Evolutionary conservation across 305 asterid genomes (phyloP), one percentile per base, ranked within the genome.

Genomic region (Fraxinus nigra): DNA sequence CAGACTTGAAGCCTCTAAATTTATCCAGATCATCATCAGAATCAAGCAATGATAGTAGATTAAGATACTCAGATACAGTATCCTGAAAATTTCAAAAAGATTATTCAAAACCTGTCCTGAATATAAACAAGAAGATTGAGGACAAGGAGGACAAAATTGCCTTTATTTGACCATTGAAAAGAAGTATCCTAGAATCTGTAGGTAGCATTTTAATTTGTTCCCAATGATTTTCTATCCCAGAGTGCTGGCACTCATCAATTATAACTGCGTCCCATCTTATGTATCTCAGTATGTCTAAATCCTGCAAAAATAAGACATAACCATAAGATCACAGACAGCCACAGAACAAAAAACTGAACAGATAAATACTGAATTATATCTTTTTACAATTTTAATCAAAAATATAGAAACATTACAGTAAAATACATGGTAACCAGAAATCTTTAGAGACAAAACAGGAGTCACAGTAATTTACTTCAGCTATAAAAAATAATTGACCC

Each of bases 261-360:
- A 92, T 81, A 82, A 92, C 75, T 74, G 89, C 87, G 85, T 91
- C 90, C 94, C 96, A 93, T 73, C 77, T 86, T 85, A 90, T 82
- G 85, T 82, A 40, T 61, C 76, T 86, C 72, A 93, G 73, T 65
- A 84, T 75, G 76, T 89, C 89, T 37, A 87, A 75, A 87, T 92
- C 97, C 97, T 93, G 89, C 86, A 92, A 78, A 76, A 46, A 34
- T 70, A 81, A 51, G 59, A 73, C 67, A 76, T 75, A 80, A 75
- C 20, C 35, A 67, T 67, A 67, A 28, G 74, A 72, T 24, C 76
- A 79, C 78, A 72, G 51, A 7, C 56, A 26, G 79, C 56, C 61
- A 83, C 81, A 63, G 69, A 83, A 77, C 75, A 22, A 70, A 76
- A 77, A 33, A 14, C 46, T 78, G 77, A 22, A 77, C 77, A 46